Base-by-base conservation (phyloP, 306 rosid species). In the Rubus idaeus region DNA sequence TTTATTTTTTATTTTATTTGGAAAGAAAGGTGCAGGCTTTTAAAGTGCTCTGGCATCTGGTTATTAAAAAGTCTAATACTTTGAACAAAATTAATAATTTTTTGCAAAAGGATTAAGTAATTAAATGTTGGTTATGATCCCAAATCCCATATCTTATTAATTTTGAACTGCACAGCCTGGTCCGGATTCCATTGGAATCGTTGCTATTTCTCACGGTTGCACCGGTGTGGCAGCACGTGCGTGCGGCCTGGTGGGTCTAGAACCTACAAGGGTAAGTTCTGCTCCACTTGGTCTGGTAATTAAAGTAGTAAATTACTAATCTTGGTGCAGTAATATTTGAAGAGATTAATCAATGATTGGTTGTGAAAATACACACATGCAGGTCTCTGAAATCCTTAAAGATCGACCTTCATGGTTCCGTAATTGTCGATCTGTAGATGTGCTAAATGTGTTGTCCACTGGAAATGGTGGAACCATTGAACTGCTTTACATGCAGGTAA, bases 181-280 rank as follows among this genome's bases (percentile, higher is more conserved):
- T 95, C 99, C 99, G 99, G 99, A 95, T 95, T 95, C 99, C 97
- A 92, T 95, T 87, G 99, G 99, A 95, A 95, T 95, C 97, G 91
- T 95, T 91, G 99, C 97, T 83, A 95, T 95, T 86, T 95, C 99
- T 88, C 97, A 92, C 68, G 96, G 98, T 78, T 88, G 91, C 95
- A 77, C 97, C 77, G 99, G 99, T 83, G 99, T 95, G 83, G 99
- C 99, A 23, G 98, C 99, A 65, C 97, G 99, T 80, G 98, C 99
- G 4, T 95, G 99, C 73, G 99, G 97, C 78, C 99, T 95, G 75
- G 99, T 95, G 81, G 96, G 98, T 84, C 78, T 95, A 11, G 99
- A 95, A 79, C 99, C 99, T 68, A 87, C 98, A 68, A 95, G 97
- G 87, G 99, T 95, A 81, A 81, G 91, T 84, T 67, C 77, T 83